phyloP scores from a whole-genome alignment of 768 basidiomycete species.

The Leccinum subgranulosum region DNA sequence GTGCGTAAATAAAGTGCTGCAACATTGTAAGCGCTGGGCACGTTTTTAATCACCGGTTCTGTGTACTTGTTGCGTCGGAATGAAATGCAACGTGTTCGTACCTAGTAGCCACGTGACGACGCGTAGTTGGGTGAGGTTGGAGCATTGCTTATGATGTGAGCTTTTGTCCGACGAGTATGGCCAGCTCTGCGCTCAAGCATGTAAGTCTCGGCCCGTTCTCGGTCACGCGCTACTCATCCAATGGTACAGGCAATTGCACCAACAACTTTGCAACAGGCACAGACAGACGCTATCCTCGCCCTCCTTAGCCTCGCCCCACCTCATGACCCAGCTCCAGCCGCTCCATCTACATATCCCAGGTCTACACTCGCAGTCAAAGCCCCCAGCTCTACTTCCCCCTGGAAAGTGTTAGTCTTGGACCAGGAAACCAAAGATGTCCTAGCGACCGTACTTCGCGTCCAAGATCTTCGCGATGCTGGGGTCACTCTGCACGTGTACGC shows the following conservation, averaged over 20 bases:
- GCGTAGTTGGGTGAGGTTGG: not conserved
- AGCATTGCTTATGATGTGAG: not conserved
- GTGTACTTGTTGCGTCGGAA: not conserved
- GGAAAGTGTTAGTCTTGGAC: conserved; percentile 96
- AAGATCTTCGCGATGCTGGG: conserved; percentile 94
- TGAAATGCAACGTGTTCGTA: not conserved
- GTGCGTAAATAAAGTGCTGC: not conserved
- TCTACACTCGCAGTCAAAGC: conserved; percentile 45
- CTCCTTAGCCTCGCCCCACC: conserved; percentile 76
- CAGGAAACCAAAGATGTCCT: conserved; percentile 95
- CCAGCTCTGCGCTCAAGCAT: conserved; percentile 45
- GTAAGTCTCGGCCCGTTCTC: conserved; percentile 25
- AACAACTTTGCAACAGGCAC: conserved; percentile 79
- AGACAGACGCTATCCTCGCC: conserved; percentile 80
- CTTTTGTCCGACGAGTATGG: conserved; percentile 31
- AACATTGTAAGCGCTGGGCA: not conserved
- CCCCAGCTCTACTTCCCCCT: conserved; percentile 61
- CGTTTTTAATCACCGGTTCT: not conserved
- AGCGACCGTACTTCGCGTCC: conserved; percentile 92
- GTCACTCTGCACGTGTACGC: conserved; percentile 97
- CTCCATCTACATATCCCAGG: conserved; percentile 14
- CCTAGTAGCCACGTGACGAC: conserved; percentile 15
- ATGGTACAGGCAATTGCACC: conserved; percentile 38
- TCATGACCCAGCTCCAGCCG: conserved; percentile 35
- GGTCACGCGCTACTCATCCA: conserved; percentile 26